Conservation (phyloP, 2,329 filamentous ascomycete species). For the Exophiala xenobiotica region DNA sequence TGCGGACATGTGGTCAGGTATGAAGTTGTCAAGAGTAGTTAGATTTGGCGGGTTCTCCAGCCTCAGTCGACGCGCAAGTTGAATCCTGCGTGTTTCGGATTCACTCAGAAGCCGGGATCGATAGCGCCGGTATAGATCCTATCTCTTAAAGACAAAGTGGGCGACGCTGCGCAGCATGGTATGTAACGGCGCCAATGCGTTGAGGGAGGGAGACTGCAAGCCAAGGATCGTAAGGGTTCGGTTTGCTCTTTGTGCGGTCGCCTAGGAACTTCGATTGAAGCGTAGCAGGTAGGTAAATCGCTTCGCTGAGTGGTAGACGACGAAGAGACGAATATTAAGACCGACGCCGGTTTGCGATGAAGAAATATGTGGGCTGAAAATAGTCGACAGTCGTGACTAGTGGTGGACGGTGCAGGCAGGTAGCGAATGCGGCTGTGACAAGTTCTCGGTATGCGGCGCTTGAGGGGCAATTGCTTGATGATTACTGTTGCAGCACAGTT, state of each 20-base stretch:
- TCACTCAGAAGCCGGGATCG: constrained; percentile 1
- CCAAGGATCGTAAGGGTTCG: neutral
- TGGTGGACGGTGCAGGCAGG: neutral
- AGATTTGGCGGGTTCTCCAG: neutral
- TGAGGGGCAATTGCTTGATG: too few species aligned
- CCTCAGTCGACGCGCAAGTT: neutral
- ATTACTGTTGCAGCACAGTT: neutral
- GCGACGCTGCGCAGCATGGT: constrained; percentile 18
- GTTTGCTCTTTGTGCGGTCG: neutral
- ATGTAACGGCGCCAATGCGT: constrained; percentile 5
- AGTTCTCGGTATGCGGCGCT: neutral
- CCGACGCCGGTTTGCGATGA: neutral
- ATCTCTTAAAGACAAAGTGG: constrained; percentile 15
- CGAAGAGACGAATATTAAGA: neutral
- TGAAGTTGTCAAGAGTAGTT: neutral
- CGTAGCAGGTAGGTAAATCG: neutral
- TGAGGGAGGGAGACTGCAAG: neutral
- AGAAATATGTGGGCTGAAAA: neutral
- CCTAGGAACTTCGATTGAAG: neutral
- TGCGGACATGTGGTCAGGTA: neutral
- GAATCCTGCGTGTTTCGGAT: constrained; percentile 5
- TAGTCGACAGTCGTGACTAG: neutral
- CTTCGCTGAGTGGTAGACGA: neutral
- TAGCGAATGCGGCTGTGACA: neutral
- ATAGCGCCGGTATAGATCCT: constrained; percentile 1